Evolutionary conservation across 129 eudicot genomes (phyloP), one percentile per base, ranked within the genome.

Genomic region (Chrysanthemum seticuspe): DNA sequence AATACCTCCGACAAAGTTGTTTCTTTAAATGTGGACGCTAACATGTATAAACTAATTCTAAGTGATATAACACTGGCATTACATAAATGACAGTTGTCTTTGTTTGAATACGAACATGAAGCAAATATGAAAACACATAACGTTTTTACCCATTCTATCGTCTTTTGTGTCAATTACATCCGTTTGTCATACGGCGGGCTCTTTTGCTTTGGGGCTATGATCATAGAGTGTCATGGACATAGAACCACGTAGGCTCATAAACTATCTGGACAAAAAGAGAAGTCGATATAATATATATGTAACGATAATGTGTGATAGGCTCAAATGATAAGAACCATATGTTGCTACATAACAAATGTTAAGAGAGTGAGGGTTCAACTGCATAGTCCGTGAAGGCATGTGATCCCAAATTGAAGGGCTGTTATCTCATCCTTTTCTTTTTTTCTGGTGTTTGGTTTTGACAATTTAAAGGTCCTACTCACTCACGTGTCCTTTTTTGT

Each of bases 361-460:
- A n/a, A 36, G 53, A 36, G 60, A 67, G 31, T 10, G 72, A 29
- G 71, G 64, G 71, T 74, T 63, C 67, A 65, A 72, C 82, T 78
- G 82, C 65, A 78, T 12, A 78, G 73, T 68, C 82, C 82, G 82
- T 78, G 82, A 78, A 63, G 72, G 55, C 82, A 78, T 72, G 74
- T 78, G 82, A 78, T 72, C 82, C 78, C 12, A 55, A 47, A 65
- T 78, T 72, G 78, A 78, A 65, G 82, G 78, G 68, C 82, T 78
- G 13, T 78, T 78, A 65, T 72, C 82, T 68, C 75, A 57, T 68
- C 61, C 68, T 48, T 76, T 9, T 59, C 6, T 31, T 31, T 31
- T 31, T 31, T 4, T 31, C 36, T 31, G 36, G 51, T 29, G 10
- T 76, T 15, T 68, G 63, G 34, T 48, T 25, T 76, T 76, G 75